These are phyloP conservation scores for Silybum marianum DNA, from an alignment of 129 eudicot species.

Conservation along the genomic window DNA sequence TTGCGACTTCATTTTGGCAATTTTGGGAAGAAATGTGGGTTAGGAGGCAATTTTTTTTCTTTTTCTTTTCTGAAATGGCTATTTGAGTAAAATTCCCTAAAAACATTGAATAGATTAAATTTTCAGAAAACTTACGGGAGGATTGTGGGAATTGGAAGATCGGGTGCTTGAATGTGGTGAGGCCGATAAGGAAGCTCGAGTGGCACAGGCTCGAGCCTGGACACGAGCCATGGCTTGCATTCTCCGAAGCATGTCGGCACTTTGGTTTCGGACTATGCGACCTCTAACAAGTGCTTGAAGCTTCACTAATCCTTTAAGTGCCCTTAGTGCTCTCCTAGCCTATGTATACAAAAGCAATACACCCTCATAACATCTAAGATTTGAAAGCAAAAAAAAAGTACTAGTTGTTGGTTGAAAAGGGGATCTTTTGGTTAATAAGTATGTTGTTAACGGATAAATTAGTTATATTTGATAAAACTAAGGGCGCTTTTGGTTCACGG, in stretches of 20 bases:
- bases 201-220: slow-evolving; percentile 86
- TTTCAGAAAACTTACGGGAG: slow-evolving; percentile 40
- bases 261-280: slow-evolving; percentile 85
- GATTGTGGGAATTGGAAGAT: slow-evolving; percentile 42
- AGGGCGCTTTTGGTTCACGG: too few species aligned
- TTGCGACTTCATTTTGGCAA: too few species aligned
- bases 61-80: too few species aligned
- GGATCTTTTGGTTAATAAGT: too few species aligned
- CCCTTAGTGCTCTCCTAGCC: slow-evolving; percentile 90
- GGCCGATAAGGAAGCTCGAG: slow-evolving; percentile 54
- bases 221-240: slow-evolving; percentile 98
- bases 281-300: slow-evolving; percentile 96
- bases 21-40: too few species aligned
- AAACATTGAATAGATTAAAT: not conserved
- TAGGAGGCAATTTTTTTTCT: too few species aligned
- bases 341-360: slow-evolving; percentile 23
- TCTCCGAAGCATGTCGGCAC: slow-evolving; percentile 87
- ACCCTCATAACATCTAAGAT: not conserved
- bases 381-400: not conserved
- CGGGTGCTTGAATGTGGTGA: slow-evolving; percentile 54
- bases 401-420: too few species aligned
- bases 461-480: too few species aligned
- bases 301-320: slow-evolving; percentile 86
- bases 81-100: not conserved
- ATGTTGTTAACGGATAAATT: too few species aligned